phyloP scores from a whole-genome alignment of 768 basidiomycete genomes.

The Pleurotus djamor region DNA sequence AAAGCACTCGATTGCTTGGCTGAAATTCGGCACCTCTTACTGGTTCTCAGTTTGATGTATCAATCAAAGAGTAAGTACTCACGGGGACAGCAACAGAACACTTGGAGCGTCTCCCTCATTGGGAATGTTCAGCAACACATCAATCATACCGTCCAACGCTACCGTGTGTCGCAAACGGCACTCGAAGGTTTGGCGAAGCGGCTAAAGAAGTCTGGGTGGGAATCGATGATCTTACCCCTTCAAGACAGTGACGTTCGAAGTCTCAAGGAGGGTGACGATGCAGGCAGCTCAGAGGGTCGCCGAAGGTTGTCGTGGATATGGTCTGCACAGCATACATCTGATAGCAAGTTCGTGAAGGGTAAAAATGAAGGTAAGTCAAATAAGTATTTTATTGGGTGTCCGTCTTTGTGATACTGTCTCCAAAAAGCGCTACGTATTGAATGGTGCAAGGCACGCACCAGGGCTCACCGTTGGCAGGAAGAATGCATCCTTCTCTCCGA shows the following conservation, averaged over 20 bases:
- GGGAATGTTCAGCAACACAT: not conserved
- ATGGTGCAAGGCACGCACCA: no score
- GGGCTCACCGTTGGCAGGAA: no score
- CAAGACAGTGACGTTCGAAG: not conserved
- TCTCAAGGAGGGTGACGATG: not conserved
- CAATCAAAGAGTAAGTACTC: slow-evolving; percentile 10
- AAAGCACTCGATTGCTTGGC: slow-evolving; percentile 14
- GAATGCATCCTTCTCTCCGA: no score
- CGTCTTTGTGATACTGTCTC: no score
- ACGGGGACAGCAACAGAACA: not conserved
- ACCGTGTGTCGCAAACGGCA: not conserved
- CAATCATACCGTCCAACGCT: not conserved
- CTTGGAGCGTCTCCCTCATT: slow-evolving; percentile 1
- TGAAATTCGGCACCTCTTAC: slow-evolving; percentile 8
- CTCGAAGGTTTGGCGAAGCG: not conserved
- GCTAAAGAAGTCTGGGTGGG: not conserved
- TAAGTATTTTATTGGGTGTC: no score
- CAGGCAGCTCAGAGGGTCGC: not conserved
- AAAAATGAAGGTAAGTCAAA: no score
- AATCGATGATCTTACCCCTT: not conserved
- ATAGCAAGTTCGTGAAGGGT: no score
- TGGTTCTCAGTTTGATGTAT: slow-evolving; percentile 5
- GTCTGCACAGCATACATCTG: not conserved
- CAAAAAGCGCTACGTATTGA: no score
- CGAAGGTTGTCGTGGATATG: slow-evolving; percentile 9